phyloP scores from a whole-genome alignment of 148 eudicot species.

The Dianthus caryophyllus region DNA sequence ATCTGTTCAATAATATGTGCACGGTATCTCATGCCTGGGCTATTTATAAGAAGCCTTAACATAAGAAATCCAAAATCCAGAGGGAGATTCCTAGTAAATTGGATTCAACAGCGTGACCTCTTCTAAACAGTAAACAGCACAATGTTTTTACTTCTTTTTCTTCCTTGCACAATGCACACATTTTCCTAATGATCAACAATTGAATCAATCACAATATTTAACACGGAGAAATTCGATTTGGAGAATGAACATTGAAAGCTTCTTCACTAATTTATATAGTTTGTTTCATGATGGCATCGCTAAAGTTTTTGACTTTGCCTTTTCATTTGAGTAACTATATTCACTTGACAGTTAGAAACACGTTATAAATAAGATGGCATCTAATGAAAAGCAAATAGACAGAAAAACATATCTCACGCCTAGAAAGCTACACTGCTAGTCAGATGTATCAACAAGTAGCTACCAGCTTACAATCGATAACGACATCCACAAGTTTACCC shows the following conservation, averaged over 20 bases:
- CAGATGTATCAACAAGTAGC: not conserved
- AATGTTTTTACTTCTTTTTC: not conserved
- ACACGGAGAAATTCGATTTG: not conserved
- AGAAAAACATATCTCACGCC: too few species aligned
- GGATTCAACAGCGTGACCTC: not conserved
- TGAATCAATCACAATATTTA: constrained; percentile 9
- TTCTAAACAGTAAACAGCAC: not conserved
- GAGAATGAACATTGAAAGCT: constrained; percentile 16
- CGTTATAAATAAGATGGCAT: not conserved
- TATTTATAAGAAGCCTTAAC: not conserved
- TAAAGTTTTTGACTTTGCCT: constrained; percentile 7
- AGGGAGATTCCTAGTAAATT: not conserved
- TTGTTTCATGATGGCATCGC: constrained; percentile 7
- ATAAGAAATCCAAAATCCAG: not conserved
- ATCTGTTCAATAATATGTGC: not conserved
- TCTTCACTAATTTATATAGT: constrained; percentile 12
- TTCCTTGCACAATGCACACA: not conserved
- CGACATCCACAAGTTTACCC: not conserved
- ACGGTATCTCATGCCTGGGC: not conserved
- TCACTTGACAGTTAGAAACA: constrained; percentile 17
- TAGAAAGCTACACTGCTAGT: not conserved
- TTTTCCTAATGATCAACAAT: not conserved
- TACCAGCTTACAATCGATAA: not conserved
- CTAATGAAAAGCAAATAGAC: not conserved
- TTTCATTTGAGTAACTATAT: constrained; percentile 16